Conservation (phyloP, 2,329 filamentous ascomycete species). For the Ophiocordyceps camponoti-saundersi region DNA sequence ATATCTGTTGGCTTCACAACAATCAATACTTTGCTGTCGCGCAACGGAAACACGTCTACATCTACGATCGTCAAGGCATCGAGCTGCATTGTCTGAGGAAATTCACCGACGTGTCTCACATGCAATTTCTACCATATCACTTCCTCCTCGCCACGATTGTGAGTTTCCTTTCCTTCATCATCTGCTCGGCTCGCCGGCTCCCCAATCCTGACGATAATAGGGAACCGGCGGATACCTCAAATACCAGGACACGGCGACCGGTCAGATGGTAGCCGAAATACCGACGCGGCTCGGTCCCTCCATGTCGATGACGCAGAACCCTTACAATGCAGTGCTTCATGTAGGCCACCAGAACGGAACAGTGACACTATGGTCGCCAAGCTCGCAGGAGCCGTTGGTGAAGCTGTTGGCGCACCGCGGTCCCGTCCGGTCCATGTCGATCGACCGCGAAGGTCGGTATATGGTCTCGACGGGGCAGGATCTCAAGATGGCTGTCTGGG, state of each 20-base stretch:
- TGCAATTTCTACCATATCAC: slow-evolving; percentile 94
- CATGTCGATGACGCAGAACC: slow-evolving; percentile 73
- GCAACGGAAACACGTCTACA: slow-evolving; percentile 93
- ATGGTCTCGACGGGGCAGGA: slow-evolving; percentile 93
- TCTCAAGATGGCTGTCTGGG: slow-evolving; percentile 85
- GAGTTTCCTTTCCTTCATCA: slow-evolving; percentile 16
- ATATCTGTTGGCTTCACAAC: slow-evolving; percentile 86
- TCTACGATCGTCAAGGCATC: slow-evolving; percentile 81
- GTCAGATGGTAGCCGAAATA: slow-evolving; percentile 71
- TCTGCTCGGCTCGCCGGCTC: neutral
- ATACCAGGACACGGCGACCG: slow-evolving; percentile 91
- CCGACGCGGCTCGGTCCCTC: slow-evolving; percentile 73
- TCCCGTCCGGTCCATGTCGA: slow-evolving; percentile 67
- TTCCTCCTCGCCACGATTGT: slow-evolving; percentile 80
- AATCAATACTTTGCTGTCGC: slow-evolving; percentile 89
- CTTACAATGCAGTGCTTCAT: slow-evolving; percentile 81
- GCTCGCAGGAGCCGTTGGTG: slow-evolving; percentile 68
- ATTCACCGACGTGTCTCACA: slow-evolving; percentile 77
- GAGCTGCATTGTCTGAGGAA: slow-evolving; percentile 85
- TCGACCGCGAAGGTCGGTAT: slow-evolving; percentile 83
- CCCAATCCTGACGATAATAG: slow-evolving; percentile 12
- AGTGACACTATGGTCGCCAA: slow-evolving; percentile 92
- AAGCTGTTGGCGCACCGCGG: slow-evolving; percentile 83
- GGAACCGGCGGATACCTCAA: slow-evolving; percentile 73
- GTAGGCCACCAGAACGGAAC: slow-evolving; percentile 90